Conservation (phyloP, 2,329 filamentous ascomycete genomes). For the Elsinoe perseae region DNA sequence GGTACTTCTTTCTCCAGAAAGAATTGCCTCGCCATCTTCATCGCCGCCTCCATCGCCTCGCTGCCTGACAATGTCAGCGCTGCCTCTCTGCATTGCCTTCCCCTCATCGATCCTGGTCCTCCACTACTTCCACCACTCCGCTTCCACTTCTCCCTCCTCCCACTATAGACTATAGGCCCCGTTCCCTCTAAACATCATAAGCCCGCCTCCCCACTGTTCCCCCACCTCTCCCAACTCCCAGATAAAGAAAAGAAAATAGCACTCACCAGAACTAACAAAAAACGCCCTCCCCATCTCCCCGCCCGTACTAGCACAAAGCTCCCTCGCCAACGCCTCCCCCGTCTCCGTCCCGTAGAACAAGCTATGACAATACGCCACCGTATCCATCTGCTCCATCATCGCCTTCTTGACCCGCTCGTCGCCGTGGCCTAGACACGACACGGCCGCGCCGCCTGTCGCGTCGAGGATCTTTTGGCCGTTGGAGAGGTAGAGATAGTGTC, state of each 20-base stretch:
- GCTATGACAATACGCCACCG: constrained; percentile 53
- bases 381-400: constrained; percentile 51
- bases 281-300: constrained; percentile 49
- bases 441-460: constrained; percentile 64
- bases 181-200: neutral
- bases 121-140: no score
- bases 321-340: constrained; percentile 46
- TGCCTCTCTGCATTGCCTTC: no score
- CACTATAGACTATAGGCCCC: neutral
- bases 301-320: constrained; percentile 45
- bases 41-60: constrained; percentile 60
- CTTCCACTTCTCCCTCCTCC: neutral
- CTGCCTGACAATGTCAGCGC: constrained; percentile 17
- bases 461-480: constrained; percentile 59
- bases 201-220: neutral
- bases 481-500: constrained; percentile 45
- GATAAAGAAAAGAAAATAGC: neutral
- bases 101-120: no score
- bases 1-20: constrained; percentile 49
- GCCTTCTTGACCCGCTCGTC: constrained; percentile 53
- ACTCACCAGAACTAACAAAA: constrained; percentile 50
- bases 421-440: constrained; percentile 63
- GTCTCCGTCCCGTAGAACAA: constrained; percentile 50
- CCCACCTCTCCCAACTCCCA: neutral
- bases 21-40: constrained; percentile 62